These are phyloP conservation scores for Eutypa lata DNA, from an alignment of 2,329 filamentous ascomycete species.

Conservation along the genomic window DNA sequence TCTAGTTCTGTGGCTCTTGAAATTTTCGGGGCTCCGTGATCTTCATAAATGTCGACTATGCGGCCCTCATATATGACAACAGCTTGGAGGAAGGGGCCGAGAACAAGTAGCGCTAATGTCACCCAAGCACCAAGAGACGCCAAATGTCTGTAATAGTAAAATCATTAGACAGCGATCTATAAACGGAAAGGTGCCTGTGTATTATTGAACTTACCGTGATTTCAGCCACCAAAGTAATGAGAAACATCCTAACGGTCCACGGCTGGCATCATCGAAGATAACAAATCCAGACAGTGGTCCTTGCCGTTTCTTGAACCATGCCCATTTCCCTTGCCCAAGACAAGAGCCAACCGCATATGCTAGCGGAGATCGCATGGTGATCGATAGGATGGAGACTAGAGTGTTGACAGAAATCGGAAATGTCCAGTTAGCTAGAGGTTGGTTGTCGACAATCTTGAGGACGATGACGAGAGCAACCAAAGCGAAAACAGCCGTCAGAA, in stretches of 20 bases:
- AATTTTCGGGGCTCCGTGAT: not conserved
- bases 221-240: slow-evolving; percentile 6
- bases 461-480: slow-evolving; percentile 2
- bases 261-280: slow-evolving; percentile 8
- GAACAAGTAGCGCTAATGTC: slow-evolving; percentile 2
- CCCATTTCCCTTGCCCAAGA: slow-evolving; percentile 9
- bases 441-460: slow-evolving; percentile 1
- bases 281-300: slow-evolving; percentile 4
- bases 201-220: slow-evolving; percentile 5
- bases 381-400: slow-evolving; percentile 4
- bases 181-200: no score
- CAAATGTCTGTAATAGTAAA: slow-evolving; percentile 2
- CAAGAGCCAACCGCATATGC: slow-evolving; percentile 7
- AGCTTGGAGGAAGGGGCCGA: slow-evolving; percentile 8
- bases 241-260: slow-evolving; percentile 6
- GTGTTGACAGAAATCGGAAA: slow-evolving; percentile 4
- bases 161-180: no score
- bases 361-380: slow-evolving; percentile 1
- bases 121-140: slow-evolving; percentile 6
- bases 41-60: not conserved
- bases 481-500: not conserved
- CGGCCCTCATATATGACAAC: slow-evolving; percentile 2
- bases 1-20: not conserved
- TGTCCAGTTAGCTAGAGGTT: slow-evolving; percentile 1
- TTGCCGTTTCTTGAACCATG: slow-evolving; percentile 5